Conservation (phyloP, 2,329 filamentous ascomycete genomes). For the Thermochaetoides dissita region DNA sequence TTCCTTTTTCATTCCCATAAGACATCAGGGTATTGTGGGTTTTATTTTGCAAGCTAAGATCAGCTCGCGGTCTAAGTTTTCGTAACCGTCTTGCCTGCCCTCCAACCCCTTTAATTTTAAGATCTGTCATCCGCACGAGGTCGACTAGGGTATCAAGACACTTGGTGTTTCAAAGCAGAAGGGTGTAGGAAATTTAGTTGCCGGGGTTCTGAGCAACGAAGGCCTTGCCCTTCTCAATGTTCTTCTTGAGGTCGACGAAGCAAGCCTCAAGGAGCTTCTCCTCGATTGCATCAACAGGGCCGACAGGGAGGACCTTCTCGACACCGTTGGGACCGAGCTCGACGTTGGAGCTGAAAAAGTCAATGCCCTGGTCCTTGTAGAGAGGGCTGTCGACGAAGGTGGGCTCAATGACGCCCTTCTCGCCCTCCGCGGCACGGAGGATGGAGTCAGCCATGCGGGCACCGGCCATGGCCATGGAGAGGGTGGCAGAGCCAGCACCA, state of each 20-base stretch:
- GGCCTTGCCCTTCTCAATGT: conserved; percentile 78
- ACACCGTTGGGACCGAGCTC: conserved; percentile 95
- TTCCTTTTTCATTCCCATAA: too few relatives aligned
- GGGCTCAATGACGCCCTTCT: conserved; percentile 91
- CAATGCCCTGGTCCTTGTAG: conserved; percentile 95
- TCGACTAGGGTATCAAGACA: too few relatives aligned
- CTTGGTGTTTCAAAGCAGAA: too few relatives aligned
- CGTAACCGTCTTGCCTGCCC: too few relatives aligned
- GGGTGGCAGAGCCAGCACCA: conserved; percentile 88
- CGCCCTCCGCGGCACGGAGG: conserved; percentile 80
- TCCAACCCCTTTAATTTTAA: too few relatives aligned
- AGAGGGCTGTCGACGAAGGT: conserved; percentile 94
- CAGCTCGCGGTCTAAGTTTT: too few relatives aligned
- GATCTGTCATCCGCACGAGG: too few relatives aligned
- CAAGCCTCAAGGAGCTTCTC: conserved; percentile 77
- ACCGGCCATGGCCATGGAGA: conserved; percentile 98
- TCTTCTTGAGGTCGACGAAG: conserved; percentile 76
- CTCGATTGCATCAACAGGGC: conserved; percentile 73
- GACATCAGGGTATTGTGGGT: too few relatives aligned
- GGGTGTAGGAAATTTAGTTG: conserved; percentile 30
- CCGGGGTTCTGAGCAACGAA: conserved; percentile 47
- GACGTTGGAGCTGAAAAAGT: conserved; percentile 92
- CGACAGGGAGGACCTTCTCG: conserved; percentile 80
- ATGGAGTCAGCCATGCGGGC: conserved; percentile 74
- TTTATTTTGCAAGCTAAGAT: too few relatives aligned